Percentiles rank a stretch among this genome's conserved stretches.
Evolutionary conservation across 345 rosid genomes (phyloP).

Genomic region (Cardamine chenopodiifolia): DNA sequence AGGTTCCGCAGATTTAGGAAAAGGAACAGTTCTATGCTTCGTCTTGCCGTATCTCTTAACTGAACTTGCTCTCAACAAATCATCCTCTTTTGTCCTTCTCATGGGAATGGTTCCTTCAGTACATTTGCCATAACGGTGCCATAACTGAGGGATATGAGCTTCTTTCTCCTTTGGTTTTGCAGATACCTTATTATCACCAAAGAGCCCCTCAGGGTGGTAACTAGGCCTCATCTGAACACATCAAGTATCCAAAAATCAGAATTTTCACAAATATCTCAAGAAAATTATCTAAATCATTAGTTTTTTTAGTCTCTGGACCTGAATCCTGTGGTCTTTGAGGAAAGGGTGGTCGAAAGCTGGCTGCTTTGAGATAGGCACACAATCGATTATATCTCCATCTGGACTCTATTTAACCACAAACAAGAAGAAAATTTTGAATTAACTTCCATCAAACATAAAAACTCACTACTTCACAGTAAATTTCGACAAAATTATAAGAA

Average conservation of each 20-base stretch:
- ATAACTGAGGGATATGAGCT: conserved; percentile 68
- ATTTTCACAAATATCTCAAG: neutral
- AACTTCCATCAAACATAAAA: conserved; percentile 2
- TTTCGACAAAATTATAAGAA: neutral
- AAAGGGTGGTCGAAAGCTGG: conserved; percentile 96
- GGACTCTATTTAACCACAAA: conserved; percentile 54
- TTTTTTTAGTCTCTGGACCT: conserved; percentile 47
- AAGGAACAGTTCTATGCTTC: conserved; percentile 71
- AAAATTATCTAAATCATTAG: neutral
- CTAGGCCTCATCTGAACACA: conserved; percentile 75
- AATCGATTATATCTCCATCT: conserved; percentile 80
- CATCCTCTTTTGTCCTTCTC: conserved; percentile 66
- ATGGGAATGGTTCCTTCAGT: conserved; percentile 66
- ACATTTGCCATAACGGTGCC: conserved; percentile 78
- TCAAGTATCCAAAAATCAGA: conserved; percentile 13
- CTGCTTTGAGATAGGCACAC: conserved; percentile 82
- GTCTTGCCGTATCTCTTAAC: conserved; percentile 81
- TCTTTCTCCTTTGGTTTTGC: conserved; percentile 53
- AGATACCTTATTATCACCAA: conserved; percentile 67
- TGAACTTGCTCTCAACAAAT: conserved; percentile 72
- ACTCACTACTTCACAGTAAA: neutral
- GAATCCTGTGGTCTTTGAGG: conserved; percentile 95
- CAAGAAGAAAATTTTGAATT: neutral
- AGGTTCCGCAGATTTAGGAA: conserved; percentile 87
- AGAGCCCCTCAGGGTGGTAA: conserved; percentile 78